Evolutionary conservation across 805 yeast species (phyloP).

Genomic region (Hanseniaspora guilliermondii): DNA sequence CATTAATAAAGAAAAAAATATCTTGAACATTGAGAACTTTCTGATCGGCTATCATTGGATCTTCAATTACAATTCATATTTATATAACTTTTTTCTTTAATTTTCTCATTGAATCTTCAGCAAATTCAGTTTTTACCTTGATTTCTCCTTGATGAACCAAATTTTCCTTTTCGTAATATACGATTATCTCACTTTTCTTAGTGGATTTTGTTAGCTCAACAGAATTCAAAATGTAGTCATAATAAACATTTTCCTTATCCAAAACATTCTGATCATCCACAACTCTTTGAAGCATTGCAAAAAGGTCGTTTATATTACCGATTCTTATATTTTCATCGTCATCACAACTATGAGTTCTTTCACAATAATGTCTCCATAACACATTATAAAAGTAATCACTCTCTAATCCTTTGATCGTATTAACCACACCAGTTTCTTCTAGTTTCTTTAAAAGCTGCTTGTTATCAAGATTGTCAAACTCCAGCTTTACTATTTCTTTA

Average conservation of each 20-base stretch:
- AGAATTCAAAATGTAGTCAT: not conserved
- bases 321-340: not conserved
- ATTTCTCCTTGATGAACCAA: not conserved
- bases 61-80: not conserved
- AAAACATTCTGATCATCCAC: not conserved
- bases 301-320: not conserved
- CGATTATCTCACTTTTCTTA: not conserved
- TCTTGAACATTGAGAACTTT: not conserved
- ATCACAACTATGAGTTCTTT: not conserved
- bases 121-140: not conserved
- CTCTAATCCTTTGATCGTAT: not conserved
- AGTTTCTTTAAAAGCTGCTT: not conserved
- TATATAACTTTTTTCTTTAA: not conserved
- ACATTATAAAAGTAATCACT: not conserved
- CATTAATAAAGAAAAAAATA: not conserved
- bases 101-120: not conserved
- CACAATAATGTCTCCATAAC: not conserved
- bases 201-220: not conserved
- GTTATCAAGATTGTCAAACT: not conserved
- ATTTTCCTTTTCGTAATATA: not conserved
- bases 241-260: not conserved
- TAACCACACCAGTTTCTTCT: not conserved
- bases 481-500: not conserved
- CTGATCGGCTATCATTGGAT: not conserved
- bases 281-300: no score